Percentiles rank a stretch among this genome's conserved stretches.
Conservation (phyloP, 306 rosid genomes). For the Vigna hirtella region DNA sequence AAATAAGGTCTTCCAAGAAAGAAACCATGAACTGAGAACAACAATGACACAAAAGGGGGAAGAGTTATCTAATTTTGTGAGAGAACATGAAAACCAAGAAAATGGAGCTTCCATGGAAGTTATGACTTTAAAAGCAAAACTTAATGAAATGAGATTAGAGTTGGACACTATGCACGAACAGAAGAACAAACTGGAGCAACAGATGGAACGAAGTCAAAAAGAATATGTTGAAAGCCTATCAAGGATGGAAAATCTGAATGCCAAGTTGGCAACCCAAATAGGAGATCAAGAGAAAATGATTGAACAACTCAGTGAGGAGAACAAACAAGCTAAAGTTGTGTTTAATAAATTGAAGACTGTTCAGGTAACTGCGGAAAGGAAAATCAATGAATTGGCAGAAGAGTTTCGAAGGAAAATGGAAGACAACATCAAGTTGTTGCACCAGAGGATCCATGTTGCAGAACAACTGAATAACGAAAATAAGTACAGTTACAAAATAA, state of each 20-base stretch:
- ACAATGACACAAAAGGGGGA: slow-evolving; percentile 49
- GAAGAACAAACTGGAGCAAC: slow-evolving; percentile 58
- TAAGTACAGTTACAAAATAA: slow-evolving; percentile 55
- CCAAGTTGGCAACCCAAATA: slow-evolving; percentile 48
- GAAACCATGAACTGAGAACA: slow-evolving; percentile 51
- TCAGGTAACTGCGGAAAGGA: slow-evolving; percentile 53
- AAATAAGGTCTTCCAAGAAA: slow-evolving; percentile 50
- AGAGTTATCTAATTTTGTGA: slow-evolving; percentile 38
- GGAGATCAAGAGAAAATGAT: slow-evolving; percentile 52
- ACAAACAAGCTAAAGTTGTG: slow-evolving; percentile 35
- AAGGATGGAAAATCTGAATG: slow-evolving; percentile 44
- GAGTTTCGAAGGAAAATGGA: slow-evolving; percentile 57
- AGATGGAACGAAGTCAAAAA: slow-evolving; percentile 46
- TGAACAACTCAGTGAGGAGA: slow-evolving; percentile 33
- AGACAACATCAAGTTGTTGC: slow-evolving; percentile 61
- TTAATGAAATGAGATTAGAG: slow-evolving; percentile 48
- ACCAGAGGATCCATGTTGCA: slow-evolving; percentile 67
- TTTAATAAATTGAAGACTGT: slow-evolving; percentile 39
- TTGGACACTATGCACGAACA: slow-evolving; percentile 52
- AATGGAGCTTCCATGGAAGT: slow-evolving; percentile 51
- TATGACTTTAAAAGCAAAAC: slow-evolving; percentile 41
- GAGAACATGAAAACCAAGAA: slow-evolving; percentile 25
- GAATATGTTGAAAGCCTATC: slow-evolving; percentile 46
- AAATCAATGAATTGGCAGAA: slow-evolving; percentile 65
- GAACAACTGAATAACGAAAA: slow-evolving; percentile 73